Evolutionary conservation across 2,329 filamentous ascomycete species (phyloP).

Genomic region (Talaromyces pinophilus): DNA sequence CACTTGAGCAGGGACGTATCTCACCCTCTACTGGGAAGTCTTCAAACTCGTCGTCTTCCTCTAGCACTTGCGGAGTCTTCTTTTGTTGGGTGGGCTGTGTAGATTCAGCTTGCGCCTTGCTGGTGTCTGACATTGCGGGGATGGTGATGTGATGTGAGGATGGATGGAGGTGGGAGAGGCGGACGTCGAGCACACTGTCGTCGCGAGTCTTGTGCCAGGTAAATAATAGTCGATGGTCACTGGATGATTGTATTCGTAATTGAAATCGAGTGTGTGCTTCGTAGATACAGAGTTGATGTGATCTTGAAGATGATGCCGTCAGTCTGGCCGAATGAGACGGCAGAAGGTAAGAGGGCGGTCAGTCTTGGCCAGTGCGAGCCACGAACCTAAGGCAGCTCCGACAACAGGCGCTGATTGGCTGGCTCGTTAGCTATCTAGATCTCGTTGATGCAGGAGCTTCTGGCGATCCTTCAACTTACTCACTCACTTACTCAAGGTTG

Average conservation of each 20-base stretch:
- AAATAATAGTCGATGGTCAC: not conserved
- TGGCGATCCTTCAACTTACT: not conserved
- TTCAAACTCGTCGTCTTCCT: conserved; percentile 99
- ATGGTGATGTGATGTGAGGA: conserved; percentile 12
- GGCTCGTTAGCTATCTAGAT: not conserved
- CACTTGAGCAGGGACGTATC: conserved; percentile 13
- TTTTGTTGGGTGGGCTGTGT: conserved; percentile 53
- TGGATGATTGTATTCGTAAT: not conserved
- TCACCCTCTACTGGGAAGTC: conserved; percentile 96
- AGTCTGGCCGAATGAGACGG: conserved; percentile 1
- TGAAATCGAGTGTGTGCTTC: not conserved
- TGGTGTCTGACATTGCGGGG: conserved; percentile 50
- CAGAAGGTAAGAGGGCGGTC: conserved; percentile 9
- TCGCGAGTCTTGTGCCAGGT: not conserved
- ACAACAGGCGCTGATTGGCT: conserved; percentile 8
- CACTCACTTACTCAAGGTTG: not conserved
- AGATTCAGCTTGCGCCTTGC: conserved; percentile 39
- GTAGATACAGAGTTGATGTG: not conserved
- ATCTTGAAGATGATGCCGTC: not conserved
- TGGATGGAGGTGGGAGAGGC: not conserved
- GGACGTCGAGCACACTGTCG: conserved; percentile 2
- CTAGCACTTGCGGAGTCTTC: conserved; percentile 70
- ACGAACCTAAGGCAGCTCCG: conserved; percentile 13
- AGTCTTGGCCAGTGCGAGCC: not conserved
- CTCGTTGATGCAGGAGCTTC: not conserved